Percentiles rank a stretch among this genome's conserved stretches.
phyloP scores from a whole-genome alignment of 2,329 filamentous ascomycete species.

The Fusarium beomiforme region DNA sequence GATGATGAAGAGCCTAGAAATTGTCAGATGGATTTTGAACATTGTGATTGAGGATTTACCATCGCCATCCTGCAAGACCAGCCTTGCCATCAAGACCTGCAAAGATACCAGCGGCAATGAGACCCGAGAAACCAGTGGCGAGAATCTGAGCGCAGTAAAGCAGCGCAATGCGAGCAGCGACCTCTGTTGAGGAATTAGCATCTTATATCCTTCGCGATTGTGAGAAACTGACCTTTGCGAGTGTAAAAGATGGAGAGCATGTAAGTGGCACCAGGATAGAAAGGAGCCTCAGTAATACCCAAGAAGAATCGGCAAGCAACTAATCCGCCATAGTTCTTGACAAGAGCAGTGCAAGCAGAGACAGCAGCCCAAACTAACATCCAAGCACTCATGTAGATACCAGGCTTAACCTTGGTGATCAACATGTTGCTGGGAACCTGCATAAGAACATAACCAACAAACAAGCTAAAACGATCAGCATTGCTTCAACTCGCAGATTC shows the following conservation, averaged over 20 bases:
- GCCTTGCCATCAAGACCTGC: conserved; percentile 50
- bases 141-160: conserved; percentile 70
- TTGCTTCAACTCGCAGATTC: fast-evolving
- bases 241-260: conserved; percentile 50
- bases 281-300: conserved; percentile 53
- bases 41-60: conserved; percentile 46
- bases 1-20: conserved; percentile 51
- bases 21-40: neutral
- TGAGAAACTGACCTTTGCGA: conserved; percentile 38
- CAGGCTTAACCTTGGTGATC: conserved; percentile 53
- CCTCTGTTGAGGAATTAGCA: conserved; percentile 59
- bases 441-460: conserved; percentile 57
- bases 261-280: conserved; percentile 53
- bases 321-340: conserved; percentile 48
- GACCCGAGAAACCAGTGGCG: conserved; percentile 73
- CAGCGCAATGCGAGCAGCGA: conserved; percentile 69
- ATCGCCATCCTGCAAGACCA: conserved; percentile 70
- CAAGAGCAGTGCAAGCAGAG: conserved; percentile 50
- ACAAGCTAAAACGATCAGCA: conserved; percentile 39
- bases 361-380: conserved; percentile 55
- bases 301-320: conserved; percentile 52
- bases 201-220: fast-evolving
- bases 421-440: conserved; percentile 55
- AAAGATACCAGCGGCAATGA: conserved; percentile 70
- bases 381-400: conserved; percentile 54